Percentiles rank a stretch among this genome's conserved stretches.
phyloP scores from a whole-genome alignment of 306 rosid species.

The Cicer chorassanicum region DNA sequence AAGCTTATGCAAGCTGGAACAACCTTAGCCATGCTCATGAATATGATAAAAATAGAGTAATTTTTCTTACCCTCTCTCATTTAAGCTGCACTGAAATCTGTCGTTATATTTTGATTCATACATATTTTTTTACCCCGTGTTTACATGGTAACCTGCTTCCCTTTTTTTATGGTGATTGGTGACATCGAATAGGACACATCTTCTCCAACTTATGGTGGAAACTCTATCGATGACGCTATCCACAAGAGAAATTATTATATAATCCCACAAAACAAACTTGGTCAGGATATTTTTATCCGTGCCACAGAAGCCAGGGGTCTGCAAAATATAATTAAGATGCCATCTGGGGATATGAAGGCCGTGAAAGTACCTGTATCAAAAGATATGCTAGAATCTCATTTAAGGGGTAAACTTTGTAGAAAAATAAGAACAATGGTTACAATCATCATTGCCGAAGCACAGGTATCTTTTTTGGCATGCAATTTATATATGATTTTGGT shows the following conservation, averaged over 20 bases:
- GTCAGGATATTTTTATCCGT: slow-evolving; percentile 90
- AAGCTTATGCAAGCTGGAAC: slow-evolving; percentile 98
- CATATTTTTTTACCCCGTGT: slow-evolving; percentile 6
- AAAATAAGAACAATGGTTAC: slow-evolving; percentile 77
- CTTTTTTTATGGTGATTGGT: background rate
- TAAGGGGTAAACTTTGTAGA: slow-evolving; percentile 63
- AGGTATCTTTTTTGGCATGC: slow-evolving; percentile 56
- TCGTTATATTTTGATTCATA: slow-evolving; percentile 8
- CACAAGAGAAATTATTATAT: slow-evolving; percentile 73
- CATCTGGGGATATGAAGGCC: slow-evolving; percentile 90
- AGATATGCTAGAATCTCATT: slow-evolving; percentile 90
- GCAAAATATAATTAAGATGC: slow-evolving; percentile 72
- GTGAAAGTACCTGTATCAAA: slow-evolving; percentile 90
- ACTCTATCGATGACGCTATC: slow-evolving; percentile 57
- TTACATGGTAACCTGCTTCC: slow-evolving; percentile 25
- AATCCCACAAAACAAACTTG: slow-evolving; percentile 94
- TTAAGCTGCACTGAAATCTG: slow-evolving; percentile 32
- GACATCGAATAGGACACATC: slow-evolving; percentile 57
- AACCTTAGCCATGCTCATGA: slow-evolving; percentile 71
- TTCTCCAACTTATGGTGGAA: slow-evolving; percentile 70
- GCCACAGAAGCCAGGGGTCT: slow-evolving; percentile 89
- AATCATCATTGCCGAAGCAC: slow-evolving; percentile 72
- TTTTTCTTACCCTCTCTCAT: slow-evolving; percentile 38
- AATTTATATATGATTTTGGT: slow-evolving; percentile 32
- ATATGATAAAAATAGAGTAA: slow-evolving; percentile 60